Conservation (phyloP, 202 grass and related monocot genomes). For the Miscanthus sacchariflorus region DNA sequence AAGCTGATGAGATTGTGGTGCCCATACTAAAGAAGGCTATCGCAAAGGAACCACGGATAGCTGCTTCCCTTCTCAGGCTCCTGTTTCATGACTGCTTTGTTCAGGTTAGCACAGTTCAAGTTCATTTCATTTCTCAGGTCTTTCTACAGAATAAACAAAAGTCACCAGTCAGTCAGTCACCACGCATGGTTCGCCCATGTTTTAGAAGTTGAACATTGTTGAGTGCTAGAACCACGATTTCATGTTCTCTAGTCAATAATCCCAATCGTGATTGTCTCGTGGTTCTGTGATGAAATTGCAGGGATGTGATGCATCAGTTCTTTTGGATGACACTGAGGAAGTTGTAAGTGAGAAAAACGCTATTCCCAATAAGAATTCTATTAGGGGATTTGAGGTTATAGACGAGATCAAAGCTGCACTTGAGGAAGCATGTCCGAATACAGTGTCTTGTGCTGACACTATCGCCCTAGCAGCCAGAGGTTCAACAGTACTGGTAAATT, state of each 20-base stretch:
- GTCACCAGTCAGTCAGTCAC: neutral
- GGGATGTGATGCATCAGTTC: conserved; percentile 81
- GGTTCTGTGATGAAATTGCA: conserved; percentile 45
- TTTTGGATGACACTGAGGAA: conserved; percentile 66
- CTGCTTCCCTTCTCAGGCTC: conserved; percentile 83
- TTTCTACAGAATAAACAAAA: neutral
- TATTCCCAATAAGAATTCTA: conserved; percentile 72
- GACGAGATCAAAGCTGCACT: conserved; percentile 81
- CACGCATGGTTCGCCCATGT: neutral
- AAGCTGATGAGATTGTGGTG: conserved; percentile 75
- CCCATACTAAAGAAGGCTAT: conserved; percentile 70
- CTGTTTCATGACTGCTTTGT: conserved; percentile 87
- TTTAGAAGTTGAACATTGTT: neutral
- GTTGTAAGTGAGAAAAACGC: conserved; percentile 74
- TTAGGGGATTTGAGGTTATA: conserved; percentile 83
- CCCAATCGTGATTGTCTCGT: neutral
- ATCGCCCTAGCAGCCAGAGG: conserved; percentile 75
- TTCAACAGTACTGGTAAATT: conserved; percentile 67
- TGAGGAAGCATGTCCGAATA: conserved; percentile 82
- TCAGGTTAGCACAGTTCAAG: conserved; percentile 55
- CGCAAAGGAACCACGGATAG: conserved; percentile 59
- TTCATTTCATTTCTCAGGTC: neutral
- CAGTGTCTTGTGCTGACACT: conserved; percentile 81
- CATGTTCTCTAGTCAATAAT: neutral
- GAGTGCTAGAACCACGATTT: conserved; percentile 1